Evolutionary conservation across 2,329 filamentous ascomycete genomes (phyloP), one percentile per base, ranked within the genome.

Genomic region (Calonectria hawksworthii): DNA sequence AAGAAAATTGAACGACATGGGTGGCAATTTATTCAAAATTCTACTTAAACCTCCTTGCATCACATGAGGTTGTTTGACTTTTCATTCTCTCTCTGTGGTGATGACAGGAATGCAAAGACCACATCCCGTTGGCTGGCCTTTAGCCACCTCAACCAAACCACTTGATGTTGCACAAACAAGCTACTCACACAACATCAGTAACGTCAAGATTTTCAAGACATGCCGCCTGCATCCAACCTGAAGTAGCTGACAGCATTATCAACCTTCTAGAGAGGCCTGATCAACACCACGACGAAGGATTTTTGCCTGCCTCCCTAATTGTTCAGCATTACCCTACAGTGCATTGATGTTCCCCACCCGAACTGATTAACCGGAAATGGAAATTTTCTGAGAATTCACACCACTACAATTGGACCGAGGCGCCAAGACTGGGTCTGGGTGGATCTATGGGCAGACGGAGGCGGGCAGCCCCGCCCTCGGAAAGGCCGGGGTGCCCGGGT

Each of bases 341-440:
- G n/a, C 56, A 41, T 21, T 32, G n/a, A 61, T 61, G 56, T n/a
- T 61, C 54, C n/a, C 23, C 56, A 63, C 36, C 51, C 2, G 21
- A 8, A 18, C 26, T 26, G 38, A 34, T 47, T 72, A 44, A n/a
- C 70, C 56, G 9, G 16, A 73, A 51, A 14, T 7, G 36, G 66
- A 18, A 73, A 41, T 73, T 70, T 63, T 66, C 21, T 56, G 71
- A 73, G 71, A 70, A 70, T 59, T 18, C 41, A 44, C 7, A 13
- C 10, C 56, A 23, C 3, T 14, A 16, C 47, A 21, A 66, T 67
- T 67, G 69, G 61, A 59, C 18, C 38, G 13, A 34, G 23, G 2
- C 41, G 28, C 51, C 7, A 34, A 38, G 13, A 51, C 30, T 34
- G 52, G 52, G 51, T 41, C 30, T 10, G n/a, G 4, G 16, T 23